Evolutionary conservation across 257 asterid species (phyloP).

Genomic region (Orobanche coerulescens): DNA sequence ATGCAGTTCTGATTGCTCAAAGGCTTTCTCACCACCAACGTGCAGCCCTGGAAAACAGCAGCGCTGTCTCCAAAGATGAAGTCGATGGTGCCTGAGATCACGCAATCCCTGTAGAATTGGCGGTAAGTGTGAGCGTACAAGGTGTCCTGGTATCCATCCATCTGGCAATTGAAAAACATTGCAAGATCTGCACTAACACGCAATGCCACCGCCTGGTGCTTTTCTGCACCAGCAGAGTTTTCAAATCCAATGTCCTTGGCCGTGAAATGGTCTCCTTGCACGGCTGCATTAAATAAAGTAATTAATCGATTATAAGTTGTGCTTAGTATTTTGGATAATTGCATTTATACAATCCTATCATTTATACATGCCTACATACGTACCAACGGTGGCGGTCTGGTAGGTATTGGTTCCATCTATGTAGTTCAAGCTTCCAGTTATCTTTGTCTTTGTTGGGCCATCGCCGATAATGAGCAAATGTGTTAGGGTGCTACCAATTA

Average conservation of each 20-base stretch:
- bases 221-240: conserved; percentile 64
- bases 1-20: conserved; percentile 52
- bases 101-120: conserved; percentile 62
- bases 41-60: conserved; percentile 68
- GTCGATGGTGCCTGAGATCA: conserved; percentile 76
- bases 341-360: no score
- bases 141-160: conserved; percentile 85
- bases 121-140: conserved; percentile 73
- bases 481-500: conserved; percentile 27
- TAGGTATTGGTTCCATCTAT: conserved; percentile 53
- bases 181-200: conserved; percentile 64
- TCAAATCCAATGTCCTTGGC: conserved; percentile 76
- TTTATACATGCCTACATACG: background rate
- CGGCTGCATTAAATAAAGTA: conserved; percentile 28
- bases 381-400: conserved; percentile 62
- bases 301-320: background rate
- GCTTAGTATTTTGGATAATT: no score
- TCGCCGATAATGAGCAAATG: conserved; percentile 49
- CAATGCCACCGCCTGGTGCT: conserved; percentile 83
- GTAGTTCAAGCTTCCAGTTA: conserved; percentile 55
- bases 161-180: conserved; percentile 61
- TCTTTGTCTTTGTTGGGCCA: conserved; percentile 72
- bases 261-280: conserved; percentile 56
- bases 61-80: conserved; percentile 79
- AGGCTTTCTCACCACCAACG: conserved; percentile 55